Conservation (phyloP, 768 basidiomycete species). For the Mycena indigotica region DNA sequence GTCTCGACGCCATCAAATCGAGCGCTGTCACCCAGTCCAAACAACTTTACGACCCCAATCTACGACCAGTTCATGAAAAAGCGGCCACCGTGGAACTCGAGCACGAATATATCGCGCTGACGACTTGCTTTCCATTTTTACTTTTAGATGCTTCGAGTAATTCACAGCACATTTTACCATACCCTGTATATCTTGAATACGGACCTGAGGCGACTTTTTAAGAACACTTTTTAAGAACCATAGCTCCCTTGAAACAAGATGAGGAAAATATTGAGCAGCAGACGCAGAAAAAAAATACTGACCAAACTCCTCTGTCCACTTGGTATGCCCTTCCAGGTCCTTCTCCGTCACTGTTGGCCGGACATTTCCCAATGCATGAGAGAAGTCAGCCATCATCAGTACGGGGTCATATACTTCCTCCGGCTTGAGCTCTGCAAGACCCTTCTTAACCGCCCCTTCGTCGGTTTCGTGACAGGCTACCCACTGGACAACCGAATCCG, state of each 20-base stretch:
- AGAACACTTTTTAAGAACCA: constrained; percentile 6
- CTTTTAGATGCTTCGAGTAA: neutral
- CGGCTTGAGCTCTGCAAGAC: constrained; percentile 68
- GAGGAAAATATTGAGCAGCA: neutral
- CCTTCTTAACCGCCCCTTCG: constrained; percentile 62
- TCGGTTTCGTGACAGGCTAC: constrained; percentile 84
- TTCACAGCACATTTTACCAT: neutral
- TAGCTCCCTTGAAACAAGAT: constrained; percentile 4
- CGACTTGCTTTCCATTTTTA: neutral
- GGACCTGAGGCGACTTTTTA: neutral
- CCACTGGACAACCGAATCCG: constrained; percentile 42
- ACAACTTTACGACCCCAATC: constrained; percentile 17
- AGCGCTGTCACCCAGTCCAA: constrained; percentile 1
- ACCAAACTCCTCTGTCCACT: constrained; percentile 67
- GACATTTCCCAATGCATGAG: constrained; percentile 61
- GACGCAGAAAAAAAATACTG: constrained; percentile 21
- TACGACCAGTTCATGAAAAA: constrained; percentile 25
- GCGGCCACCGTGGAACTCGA: constrained; percentile 20
- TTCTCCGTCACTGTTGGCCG: constrained; percentile 70
- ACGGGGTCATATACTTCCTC: constrained; percentile 74
- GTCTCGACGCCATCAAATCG: constrained; percentile 3
- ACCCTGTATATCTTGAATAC: neutral
- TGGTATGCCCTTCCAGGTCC: constrained; percentile 63
- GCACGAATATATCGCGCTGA: constrained; percentile 20
- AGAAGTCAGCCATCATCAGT: constrained; percentile 60